phyloP scores from a whole-genome alignment of 805 yeast genomes.

The Zygotorulaspora danielsina region DNA sequence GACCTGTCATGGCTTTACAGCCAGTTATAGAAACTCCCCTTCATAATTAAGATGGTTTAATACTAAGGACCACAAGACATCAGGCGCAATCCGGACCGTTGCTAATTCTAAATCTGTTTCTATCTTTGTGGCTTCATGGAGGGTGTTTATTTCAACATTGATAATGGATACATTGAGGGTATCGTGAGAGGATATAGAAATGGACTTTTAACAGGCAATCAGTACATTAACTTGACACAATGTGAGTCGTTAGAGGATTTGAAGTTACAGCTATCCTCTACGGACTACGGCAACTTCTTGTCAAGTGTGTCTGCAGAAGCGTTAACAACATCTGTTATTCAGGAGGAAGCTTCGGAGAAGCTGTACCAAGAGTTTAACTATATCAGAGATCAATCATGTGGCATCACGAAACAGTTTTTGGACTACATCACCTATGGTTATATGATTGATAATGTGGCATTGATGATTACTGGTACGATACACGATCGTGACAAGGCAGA shows the following conservation, averaged over 20 bases:
- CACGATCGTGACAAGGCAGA: conserved; percentile 91
- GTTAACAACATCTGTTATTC: conserved; percentile 82
- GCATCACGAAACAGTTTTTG: conserved; percentile 74
- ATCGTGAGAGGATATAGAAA: conserved; percentile 90
- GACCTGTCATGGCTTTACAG: background rate
- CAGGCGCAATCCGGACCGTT: no score
- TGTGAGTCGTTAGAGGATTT: conserved; percentile 94
- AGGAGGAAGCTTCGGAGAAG: conserved; percentile 68
- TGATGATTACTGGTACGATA: conserved; percentile 94
- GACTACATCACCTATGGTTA: conserved; percentile 93
- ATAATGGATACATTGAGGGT: conserved; percentile 89
- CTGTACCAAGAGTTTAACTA: conserved; percentile 81
- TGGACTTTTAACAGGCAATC: conserved; percentile 71
- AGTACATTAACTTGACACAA: conserved; percentile 88
- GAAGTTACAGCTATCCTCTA: conserved; percentile 87
- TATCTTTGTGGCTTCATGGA: no score
- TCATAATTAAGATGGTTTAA: conserved; percentile 1
- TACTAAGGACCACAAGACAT: no score
- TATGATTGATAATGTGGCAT: conserved; percentile 95
- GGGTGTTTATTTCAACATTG: conserved; percentile 86
- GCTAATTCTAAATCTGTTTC: no score
- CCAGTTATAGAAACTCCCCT: conserved; percentile 3
- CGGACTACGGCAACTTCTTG: conserved; percentile 91
- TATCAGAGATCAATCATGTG: conserved; percentile 76
- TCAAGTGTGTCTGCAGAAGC: conserved; percentile 71